Base-by-base conservation (phyloP, 371 early-diverging fungal species). In the Choanephora cucurbitarum region DNA sequence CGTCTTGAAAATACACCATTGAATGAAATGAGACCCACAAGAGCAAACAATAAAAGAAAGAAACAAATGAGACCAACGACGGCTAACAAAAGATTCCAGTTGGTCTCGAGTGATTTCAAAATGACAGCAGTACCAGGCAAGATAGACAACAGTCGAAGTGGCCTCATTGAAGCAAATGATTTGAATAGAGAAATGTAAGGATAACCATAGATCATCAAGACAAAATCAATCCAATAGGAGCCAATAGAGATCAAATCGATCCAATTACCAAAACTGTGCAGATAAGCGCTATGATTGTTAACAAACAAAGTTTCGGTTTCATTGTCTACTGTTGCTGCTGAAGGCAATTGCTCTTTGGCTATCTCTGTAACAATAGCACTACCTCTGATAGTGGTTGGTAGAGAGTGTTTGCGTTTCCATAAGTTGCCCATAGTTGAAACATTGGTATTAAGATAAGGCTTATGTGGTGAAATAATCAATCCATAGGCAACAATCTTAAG, bases 51-150 rank as follows among this genome's bases (percentile, higher is more conserved):
- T 7, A 82, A 14, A n/a, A 80, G 50, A 51, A 84, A 84, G 55
- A 84, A 84, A 46, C 80, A 78, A 40, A 81, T 74, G 23, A 84
- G 77, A 0, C 75, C 81, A 15, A 70, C 54, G 4, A 84, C 81
- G 39, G 75, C 81, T 39, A 82, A 54, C 17, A 84, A 55, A 31
- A 84, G 54, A 21, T 77, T 75, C 58, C 80, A 81, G 31, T 81
- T 79, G 14, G 73, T 70, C n/a, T 81, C 77, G 3, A 84, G 55
- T 0, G 84, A 84, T 48, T 72, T 65, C 45, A 84, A 52, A 55
- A 84, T 84, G 1, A 77, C 84, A 3, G 82, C 79, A 22, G 82
- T 84, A 43, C 84, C 84, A 1, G 75, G 79, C 10, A 82, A 63
- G 17, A 82, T 46, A 0, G 71, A 72, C 28, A 81, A 44, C 2